Conservation (phyloP, 139 green algal species). For the Chlamydomonas sp. region DNA sequence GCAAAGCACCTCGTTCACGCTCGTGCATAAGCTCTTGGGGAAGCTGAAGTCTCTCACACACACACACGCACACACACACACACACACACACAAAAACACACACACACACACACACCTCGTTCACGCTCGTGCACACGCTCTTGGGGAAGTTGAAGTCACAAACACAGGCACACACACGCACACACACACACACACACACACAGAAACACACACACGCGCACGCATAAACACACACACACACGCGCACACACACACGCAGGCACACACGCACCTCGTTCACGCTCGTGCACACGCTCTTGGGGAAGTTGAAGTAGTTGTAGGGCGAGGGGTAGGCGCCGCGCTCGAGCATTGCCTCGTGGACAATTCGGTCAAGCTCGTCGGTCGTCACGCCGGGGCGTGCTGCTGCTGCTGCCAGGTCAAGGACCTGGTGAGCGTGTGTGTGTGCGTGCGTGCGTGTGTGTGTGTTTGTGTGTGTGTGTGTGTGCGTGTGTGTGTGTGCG, state of each 20-base stretch:
- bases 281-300: constrained; percentile 93
- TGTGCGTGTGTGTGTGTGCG: too few species aligned
- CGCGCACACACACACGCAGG: too few species aligned
- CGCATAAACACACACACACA: too few species aligned
- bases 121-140: constrained; percentile 87
- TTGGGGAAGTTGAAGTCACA: constrained; percentile 96
- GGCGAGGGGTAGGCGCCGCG: constrained; percentile 81
- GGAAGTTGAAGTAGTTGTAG: constrained; percentile 91
- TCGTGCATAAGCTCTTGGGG: constrained; percentile 95
- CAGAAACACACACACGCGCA: too few species aligned
- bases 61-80: too few species aligned
- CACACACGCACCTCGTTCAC: constrained; percentile 99
- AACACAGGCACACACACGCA: too few species aligned
- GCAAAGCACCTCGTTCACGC: constrained; percentile 96
- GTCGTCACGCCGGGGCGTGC: constrained; percentile 74
- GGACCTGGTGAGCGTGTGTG: too few species aligned
- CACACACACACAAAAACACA: too few species aligned
- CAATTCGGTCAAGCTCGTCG: constrained; percentile 91
- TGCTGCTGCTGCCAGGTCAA: constrained; percentile 71
- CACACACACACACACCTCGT: too few species aligned
- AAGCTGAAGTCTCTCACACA: constrained; percentile 93
- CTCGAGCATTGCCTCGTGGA: constrained; percentile 74
- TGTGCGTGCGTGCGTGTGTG: too few species aligned
- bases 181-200: too few species aligned
- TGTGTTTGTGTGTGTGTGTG: too few species aligned